Conservation (phyloP, 345 rosid genomes). For the Aegle marmelos region DNA sequence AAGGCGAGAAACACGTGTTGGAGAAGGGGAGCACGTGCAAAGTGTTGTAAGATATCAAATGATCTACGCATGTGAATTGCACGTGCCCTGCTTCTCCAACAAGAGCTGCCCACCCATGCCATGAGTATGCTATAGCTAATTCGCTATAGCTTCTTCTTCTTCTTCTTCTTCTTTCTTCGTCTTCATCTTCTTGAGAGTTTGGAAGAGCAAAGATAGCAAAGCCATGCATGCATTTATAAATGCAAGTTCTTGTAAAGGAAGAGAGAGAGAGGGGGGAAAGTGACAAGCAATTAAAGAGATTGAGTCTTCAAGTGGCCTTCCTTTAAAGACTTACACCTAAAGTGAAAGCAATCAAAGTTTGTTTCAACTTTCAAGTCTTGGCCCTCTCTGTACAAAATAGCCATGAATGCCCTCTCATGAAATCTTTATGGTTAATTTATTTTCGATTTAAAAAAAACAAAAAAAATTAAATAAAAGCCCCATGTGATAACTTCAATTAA, state of each 20-base stretch:
- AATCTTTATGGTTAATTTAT: not conserved
- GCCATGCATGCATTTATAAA: conserved; percentile 37
- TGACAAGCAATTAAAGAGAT: conserved; percentile 27
- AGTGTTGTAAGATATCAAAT: not conserved
- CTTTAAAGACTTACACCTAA: conserved; percentile 33
- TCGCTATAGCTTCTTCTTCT: not conserved
- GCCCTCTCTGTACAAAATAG: not conserved
- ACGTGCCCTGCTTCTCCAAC: conserved; percentile 99
- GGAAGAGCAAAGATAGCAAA: not conserved
- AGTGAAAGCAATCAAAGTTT: conserved; percentile 14
- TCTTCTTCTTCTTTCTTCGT: not conserved
- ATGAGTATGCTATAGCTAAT: not conserved
- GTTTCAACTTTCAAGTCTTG: not conserved
- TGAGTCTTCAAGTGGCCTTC: conserved; percentile 67
- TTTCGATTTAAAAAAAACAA: not conserved
- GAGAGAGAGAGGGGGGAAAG: conserved; percentile 13
- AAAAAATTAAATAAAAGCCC: not conserved
- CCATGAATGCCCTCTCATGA: not conserved
- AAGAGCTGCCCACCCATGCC: conserved; percentile 70
- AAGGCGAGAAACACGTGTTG: conserved; percentile 71
- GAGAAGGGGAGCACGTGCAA: conserved; percentile 99
- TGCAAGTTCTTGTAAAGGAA: conserved; percentile 18
- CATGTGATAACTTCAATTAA: not conserved
- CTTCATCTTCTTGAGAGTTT: not conserved
- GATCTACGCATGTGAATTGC: conserved; percentile 36